These are phyloP conservation scores for Ambrosia trifida DNA, from an alignment of 129 eudicot species.

Conservation along the genomic window DNA sequence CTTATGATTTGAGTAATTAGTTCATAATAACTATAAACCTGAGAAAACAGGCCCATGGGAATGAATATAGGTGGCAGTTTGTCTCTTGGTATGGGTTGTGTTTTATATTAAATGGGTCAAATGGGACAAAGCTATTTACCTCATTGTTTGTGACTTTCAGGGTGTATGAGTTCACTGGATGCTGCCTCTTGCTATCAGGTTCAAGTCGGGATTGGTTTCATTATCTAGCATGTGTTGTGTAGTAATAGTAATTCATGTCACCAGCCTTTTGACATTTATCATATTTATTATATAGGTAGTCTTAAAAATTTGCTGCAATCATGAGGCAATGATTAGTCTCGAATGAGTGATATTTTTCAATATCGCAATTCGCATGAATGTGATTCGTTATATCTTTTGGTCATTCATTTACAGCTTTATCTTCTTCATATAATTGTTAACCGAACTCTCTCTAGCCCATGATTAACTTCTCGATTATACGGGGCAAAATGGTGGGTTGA, in stretches of 20 bases:
- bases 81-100: not conserved
- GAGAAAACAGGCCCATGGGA: not conserved
- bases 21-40: not conserved
- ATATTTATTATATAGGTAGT: slow-evolving; percentile 26
- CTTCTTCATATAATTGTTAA: not conserved
- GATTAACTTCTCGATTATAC: not conserved
- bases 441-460: not conserved
- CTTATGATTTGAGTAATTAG: not conserved
- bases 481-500: no score
- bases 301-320: not conserved
- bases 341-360: not conserved
- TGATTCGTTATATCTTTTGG: not conserved
- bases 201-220: slow-evolving; percentile 9
- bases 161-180: slow-evolving; percentile 14
- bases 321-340: not conserved
- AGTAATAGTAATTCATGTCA: slow-evolving; percentile 32
- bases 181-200: not conserved
- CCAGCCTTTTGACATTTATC: slow-evolving; percentile 27
- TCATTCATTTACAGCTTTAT: not conserved
- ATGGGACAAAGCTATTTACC: not conserved
- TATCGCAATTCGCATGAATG: not conserved
- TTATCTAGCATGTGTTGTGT: slow-evolving; percentile 20
- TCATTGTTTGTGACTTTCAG: slow-evolving; percentile 5
- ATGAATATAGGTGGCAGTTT: not conserved
- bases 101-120: not conserved